Evolutionary conservation across 148 eudicot species (phyloP), one percentile per base, ranked within the genome.

Genomic region (Pouteria glomerata): DNA sequence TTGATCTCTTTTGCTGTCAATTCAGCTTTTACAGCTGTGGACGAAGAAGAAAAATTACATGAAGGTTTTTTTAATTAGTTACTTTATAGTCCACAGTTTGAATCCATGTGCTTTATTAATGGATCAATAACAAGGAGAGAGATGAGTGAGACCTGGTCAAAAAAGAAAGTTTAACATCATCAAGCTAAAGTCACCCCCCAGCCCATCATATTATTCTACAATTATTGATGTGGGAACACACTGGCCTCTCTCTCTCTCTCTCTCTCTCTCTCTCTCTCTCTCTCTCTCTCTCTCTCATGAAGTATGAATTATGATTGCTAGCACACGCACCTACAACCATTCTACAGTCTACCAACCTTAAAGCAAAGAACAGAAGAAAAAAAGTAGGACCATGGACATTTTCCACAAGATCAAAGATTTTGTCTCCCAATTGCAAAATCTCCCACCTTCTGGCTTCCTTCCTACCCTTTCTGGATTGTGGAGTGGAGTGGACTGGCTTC

Each of bases 1-100:
- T 70, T 70, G n/a, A 76, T 35, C 65, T 45, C 76, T 68, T 76
- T 47, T 59, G 67, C 52, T 60, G 76, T 74, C 68, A 72, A 74
- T 60, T 62, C 48, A 45, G 74, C 58, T 81, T 79, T 84, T 81
- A 81, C 85, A 84, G 83, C 87, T 84, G 87, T 76, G 29, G 35
- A 53, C 73, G 81, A 64, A 14, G 70, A 66, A 66, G 70, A 44
- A 45, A 45, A 66, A 26, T 45, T 39, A 13, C 48, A 12, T 39
- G 18, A 21, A n/a, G 30, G 66, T 12, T 39, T 39, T 2, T n/a
- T n/a, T n/a, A n/a, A n/a, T n/a, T n/a, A n/a, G n/a, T 37, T 21
- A n/a, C 37, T 30, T 29, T 57, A 12, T 13, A 29, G 62, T 1
- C 19, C 62, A 57, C 1, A 30, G 24, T 14, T 66, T 27, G 69